These are phyloP conservation scores for Kazachstania sp. DNA, from an alignment of 1,139 yeast genomes.

Conservation along the genomic window DNA sequence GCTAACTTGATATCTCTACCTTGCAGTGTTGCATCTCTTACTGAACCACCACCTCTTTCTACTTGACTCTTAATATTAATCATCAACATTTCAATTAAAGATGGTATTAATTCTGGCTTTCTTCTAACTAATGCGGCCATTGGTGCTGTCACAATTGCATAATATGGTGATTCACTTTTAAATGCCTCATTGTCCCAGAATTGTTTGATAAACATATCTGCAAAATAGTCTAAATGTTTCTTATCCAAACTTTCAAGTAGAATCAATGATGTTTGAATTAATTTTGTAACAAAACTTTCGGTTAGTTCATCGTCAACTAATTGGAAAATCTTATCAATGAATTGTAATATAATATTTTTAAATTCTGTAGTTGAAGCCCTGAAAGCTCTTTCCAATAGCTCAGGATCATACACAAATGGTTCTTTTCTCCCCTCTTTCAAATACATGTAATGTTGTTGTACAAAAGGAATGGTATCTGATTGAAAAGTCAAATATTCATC, in stretches of 20 bases:
- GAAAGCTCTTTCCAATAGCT: slow-evolving; percentile 48
- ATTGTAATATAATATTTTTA: slow-evolving; percentile 48
- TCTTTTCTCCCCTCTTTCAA: slow-evolving; percentile 34
- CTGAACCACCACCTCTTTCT: slow-evolving; percentile 74
- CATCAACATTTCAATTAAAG: slow-evolving; percentile 22
- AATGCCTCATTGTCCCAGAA: slow-evolving; percentile 58
- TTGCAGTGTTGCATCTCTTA: slow-evolving; percentile 57
- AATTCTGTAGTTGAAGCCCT: slow-evolving; percentile 70
- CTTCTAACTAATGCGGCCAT: slow-evolving; percentile 62
- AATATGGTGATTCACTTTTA: slow-evolving; percentile 27
- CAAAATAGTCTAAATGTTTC: slow-evolving; percentile 39
- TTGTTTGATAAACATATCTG: slow-evolving; percentile 43
- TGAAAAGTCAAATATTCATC: slow-evolving; percentile 51
- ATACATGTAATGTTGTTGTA: slow-evolving; percentile 52
- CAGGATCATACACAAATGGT: slow-evolving; percentile 34
- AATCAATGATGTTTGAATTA: slow-evolving; percentile 60
- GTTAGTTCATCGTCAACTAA: slow-evolving; percentile 68
- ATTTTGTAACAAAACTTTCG: slow-evolving; percentile 36
- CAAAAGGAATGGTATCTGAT: slow-evolving; percentile 39
- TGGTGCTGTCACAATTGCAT: slow-evolving; percentile 44
- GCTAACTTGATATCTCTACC: slow-evolving; percentile 72
- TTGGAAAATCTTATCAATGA: slow-evolving; percentile 53
- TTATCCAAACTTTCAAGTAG: slow-evolving; percentile 65
- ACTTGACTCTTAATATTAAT: slow-evolving; percentile 55
- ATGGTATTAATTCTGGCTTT: slow-evolving; percentile 36